Evolutionary conservation across 2,329 filamentous ascomycete genomes (phyloP), one percentile per base, ranked within the genome.

Genomic region (Aschersonia sp.): DNA sequence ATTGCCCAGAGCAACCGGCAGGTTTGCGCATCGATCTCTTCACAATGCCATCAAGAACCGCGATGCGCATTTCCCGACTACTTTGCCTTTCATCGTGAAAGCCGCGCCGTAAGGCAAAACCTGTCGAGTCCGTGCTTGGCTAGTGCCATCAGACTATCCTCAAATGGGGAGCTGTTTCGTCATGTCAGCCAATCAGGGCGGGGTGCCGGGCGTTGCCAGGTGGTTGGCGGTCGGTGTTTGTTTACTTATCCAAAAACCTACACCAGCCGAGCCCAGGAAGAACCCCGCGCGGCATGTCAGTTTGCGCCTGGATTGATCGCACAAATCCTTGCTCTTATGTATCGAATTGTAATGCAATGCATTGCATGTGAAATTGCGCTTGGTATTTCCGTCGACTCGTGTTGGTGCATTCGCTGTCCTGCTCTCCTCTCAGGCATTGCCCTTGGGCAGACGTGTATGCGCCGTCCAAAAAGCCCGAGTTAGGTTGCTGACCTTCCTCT

Each of bases 211-310:
- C 51, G 55, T 56, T 56, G 55, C 55, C 52, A 49, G 54, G 55
- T 48, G 44, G 55, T 50, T 47, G 42, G 46, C 48, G 35, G 7
- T 43, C 44, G 49, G 35, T 51, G 49, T 55, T 56, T 56, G 54
- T 56, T 56, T 56, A 56, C 54, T 44, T 53, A 47, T 41, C 47
- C 46, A 45, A 49, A 35, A 47, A 32, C 8, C 35, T 41, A 42
- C 14, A 37, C 41, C 10, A 43, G 42, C 44, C 46, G 39, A 31
- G 14, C 14, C 10, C 9, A 42, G 32, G 45, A 51, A 50, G 48
- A 48, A 53, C 54, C 55, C 55, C 55, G 54, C 55, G 53, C 51
- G 32, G 35, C n/a, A 35, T 48, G 49, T 41, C 12, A 42, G 30
- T 10, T 48, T 33, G 47, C 42, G 10, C 41, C 43, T 11, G 29